These are phyloP conservation scores for Penicillium canariense DNA, from an alignment of 495 filamentous ascomycete genomes.

Conservation along the genomic window DNA sequence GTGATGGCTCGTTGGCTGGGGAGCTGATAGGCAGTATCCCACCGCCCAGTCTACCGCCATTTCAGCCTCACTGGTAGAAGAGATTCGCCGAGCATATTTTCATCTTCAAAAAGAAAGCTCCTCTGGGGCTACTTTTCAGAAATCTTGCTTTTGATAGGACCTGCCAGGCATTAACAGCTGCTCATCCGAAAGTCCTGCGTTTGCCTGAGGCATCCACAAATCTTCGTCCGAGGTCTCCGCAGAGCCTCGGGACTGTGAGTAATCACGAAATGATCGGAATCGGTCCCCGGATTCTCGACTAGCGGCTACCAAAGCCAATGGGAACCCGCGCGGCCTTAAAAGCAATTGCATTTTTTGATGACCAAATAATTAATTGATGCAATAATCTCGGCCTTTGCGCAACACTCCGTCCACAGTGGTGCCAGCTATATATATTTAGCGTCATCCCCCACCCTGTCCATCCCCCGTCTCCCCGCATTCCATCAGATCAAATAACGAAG, in stretches of 20 bases:
- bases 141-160: no score
- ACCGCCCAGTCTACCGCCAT: conserved; percentile 9
- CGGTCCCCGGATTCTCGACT: background rate
- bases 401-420: background rate
- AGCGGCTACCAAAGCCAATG: background rate
- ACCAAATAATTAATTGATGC: conserved; percentile 5
- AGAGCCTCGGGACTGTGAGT: conserved; percentile 21
- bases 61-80: conserved; percentile 6
- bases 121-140: no score
- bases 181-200: background rate
- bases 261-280: conserved; percentile 20
- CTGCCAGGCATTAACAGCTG: background rate
- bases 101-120: no score
- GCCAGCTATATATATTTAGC: background rate
- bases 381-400: conserved; percentile 5
- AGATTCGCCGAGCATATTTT: no score
- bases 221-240: background rate
- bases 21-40: conserved; percentile 9
- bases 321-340: background rate
- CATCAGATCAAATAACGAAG: background rate
- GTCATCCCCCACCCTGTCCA: background rate
- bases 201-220: conserved; percentile 1
- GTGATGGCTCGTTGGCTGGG: conserved; percentile 7
- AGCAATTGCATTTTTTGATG: background rate
- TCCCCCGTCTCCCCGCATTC: background rate